A percentile compares a stretch with the other conserved stretches of the same genome.
phyloP scores from a whole-genome alignment of 1,284 basidiomycete genomes.

The Rhodotorula sp. region DNA sequence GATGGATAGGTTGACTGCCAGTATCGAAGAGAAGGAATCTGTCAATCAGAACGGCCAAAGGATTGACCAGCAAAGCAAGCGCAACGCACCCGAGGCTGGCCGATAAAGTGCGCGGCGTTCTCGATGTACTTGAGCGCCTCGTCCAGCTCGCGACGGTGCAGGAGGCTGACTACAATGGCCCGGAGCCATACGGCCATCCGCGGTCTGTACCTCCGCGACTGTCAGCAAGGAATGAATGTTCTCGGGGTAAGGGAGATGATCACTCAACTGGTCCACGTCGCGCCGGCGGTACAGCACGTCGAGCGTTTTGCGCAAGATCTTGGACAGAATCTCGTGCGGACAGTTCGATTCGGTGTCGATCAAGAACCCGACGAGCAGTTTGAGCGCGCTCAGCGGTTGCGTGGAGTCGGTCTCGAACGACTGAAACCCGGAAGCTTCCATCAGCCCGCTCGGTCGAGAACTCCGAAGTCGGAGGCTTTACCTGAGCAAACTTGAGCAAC shows the following conservation, averaged over 20 bases:
- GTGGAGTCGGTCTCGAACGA: not conserved
- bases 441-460: not conserved
- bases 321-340: not conserved
- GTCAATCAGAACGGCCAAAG: not conserved
- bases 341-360: not conserved
- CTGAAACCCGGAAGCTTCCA: conserved; percentile 7
- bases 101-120: conserved; percentile 13
- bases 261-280: conserved; percentile 12
- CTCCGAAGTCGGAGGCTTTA: conserved; percentile 20
- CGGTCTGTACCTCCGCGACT: not conserved
- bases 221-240: not conserved
- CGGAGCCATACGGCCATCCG: conserved; percentile 13
- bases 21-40: not conserved
- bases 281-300: conserved; percentile 2
- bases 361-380: conserved; percentile 8
- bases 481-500: no score
- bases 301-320: conserved; percentile 18
- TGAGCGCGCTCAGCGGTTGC: conserved; percentile 10
- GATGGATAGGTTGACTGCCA: conserved; percentile 3
- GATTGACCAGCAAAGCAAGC: no score
- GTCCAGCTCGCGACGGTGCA: not conserved
- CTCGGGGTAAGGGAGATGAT: no score
- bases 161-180: conserved; percentile 3
- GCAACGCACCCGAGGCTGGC: not conserved
- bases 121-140: conserved; percentile 18